phyloP scores from a whole-genome alignment of 768 basidiomycete species.

The Multifurca ochricompacta region DNA sequence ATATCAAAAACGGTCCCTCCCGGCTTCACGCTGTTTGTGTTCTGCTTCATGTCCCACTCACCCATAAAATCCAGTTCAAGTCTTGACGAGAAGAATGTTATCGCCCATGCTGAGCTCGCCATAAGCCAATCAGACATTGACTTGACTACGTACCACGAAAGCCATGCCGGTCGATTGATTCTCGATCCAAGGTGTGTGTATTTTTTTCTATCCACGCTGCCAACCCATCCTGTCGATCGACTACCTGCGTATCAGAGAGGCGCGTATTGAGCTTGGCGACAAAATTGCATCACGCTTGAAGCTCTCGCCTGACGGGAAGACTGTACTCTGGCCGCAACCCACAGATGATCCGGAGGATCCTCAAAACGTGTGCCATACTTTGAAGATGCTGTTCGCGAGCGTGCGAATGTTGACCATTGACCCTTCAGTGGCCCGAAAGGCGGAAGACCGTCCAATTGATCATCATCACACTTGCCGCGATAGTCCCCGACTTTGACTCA shows the following conservation, averaged over 20 bases:
- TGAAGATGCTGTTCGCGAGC: not conserved
- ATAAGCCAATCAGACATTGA: conserved; percentile 25
- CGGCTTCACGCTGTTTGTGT: no score
- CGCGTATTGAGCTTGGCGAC: conserved; percentile 53
- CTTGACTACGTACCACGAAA: conserved; percentile 41
- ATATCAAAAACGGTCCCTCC: no score
- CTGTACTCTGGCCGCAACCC: conserved; percentile 65
- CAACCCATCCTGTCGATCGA: not conserved
- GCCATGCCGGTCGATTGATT: conserved; percentile 49
- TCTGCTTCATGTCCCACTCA: not conserved
- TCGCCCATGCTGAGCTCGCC: not conserved
- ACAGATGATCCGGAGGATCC: conserved; percentile 55
- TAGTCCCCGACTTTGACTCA: conserved; percentile 62
- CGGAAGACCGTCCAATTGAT: conserved; percentile 50
- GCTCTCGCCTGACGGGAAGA: conserved; percentile 47
- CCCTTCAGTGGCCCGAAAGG: conserved; percentile 41
- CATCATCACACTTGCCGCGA: conserved; percentile 55
- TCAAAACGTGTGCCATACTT: conserved; percentile 40
- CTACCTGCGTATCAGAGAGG: conserved; percentile 38
- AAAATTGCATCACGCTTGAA: conserved; percentile 47
- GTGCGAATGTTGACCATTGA: conserved; percentile 2
- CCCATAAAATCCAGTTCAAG: not conserved
- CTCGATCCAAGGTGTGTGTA: conserved; percentile 49
- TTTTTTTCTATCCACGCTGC: not conserved
- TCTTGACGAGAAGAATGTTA: not conserved